A percentile compares a stretch with the other conserved stretches of the same genome.
Conservation (phyloP, 2,329 filamentous ascomycete genomes). For the Pyrenochaeta sp. region DNA sequence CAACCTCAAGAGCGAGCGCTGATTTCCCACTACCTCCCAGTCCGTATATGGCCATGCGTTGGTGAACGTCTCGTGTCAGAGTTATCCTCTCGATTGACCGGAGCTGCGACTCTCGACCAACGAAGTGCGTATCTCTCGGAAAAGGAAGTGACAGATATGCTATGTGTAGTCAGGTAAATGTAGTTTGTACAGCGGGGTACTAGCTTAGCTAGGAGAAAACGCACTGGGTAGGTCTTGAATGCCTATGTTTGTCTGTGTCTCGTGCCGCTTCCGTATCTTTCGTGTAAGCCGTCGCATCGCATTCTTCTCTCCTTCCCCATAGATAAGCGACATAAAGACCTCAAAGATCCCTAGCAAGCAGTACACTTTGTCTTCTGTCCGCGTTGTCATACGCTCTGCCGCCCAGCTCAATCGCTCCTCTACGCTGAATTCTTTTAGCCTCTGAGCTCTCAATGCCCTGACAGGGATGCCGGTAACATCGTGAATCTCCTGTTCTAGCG, state of each 20-base stretch:
- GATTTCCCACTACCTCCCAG: conserved; percentile 28
- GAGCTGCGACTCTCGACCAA: too few species aligned
- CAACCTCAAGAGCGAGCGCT: conserved; percentile 41
- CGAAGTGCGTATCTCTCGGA: too few species aligned
- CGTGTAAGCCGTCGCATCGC: conserved; percentile 20
- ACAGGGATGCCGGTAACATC: conserved; percentile 19
- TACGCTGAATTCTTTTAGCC: conserved; percentile 18
- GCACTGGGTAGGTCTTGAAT: too few species aligned
- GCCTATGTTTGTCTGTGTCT: too few species aligned
- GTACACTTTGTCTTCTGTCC: conserved; percentile 30
- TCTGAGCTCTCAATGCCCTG: conserved; percentile 5
- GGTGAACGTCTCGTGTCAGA: too few species aligned
- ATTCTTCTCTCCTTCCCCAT: conserved; percentile 26
- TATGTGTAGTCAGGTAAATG: too few species aligned
- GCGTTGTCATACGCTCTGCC: conserved; percentile 23
- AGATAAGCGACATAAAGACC: conserved; percentile 21
- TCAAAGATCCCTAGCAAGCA: conserved; percentile 33
- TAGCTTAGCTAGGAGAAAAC: too few species aligned
- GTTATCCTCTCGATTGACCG: too few species aligned
- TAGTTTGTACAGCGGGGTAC: too few species aligned
- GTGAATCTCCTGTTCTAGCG: conserved; percentile 11
- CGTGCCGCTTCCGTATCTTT: conserved; percentile 6
- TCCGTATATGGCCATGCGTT: conserved; percentile 21
- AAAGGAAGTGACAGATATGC: too few species aligned
- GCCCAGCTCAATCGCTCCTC: conserved; percentile 34